Percentiles rank a stretch among this genome's conserved stretches.
Conservation (phyloP, 2,329 filamentous ascomycete genomes). For the Penicillium concentricum region DNA sequence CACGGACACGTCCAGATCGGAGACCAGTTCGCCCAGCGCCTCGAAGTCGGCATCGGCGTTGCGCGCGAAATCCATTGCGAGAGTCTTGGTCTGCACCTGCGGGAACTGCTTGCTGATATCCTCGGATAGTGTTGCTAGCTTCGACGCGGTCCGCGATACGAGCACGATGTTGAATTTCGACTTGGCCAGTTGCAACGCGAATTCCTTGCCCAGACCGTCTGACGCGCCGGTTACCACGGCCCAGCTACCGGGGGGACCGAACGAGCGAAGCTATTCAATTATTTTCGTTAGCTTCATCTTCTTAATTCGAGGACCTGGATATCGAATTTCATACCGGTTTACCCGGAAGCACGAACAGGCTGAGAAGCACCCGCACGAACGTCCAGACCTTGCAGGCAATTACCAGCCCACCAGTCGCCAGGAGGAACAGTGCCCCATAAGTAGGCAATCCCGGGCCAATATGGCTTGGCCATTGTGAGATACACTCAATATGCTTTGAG, state of each 20-base stretch:
- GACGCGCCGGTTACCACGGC: conserved; percentile 92
- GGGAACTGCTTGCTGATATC: conserved; percentile 71
- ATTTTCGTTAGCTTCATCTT: conserved; percentile 14
- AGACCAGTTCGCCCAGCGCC: conserved; percentile 65
- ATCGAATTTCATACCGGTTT: conserved; percentile 43
- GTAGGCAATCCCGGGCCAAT: conserved; percentile 39
- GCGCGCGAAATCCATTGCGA: conserved; percentile 88
- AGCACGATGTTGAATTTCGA: conserved; percentile 95
- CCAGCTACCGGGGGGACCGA: conserved; percentile 90
- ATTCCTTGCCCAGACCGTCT: conserved; percentile 96
- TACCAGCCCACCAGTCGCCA: conserved; percentile 57
- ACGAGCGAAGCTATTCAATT: conserved; percentile 71
- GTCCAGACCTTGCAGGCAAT: conserved; percentile 58
- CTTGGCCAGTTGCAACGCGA: conserved; percentile 80
- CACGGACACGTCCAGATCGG: conserved; percentile 76
- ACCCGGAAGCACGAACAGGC: conserved; percentile 64
- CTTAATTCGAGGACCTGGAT: not conserved
- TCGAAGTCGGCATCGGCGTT: conserved; percentile 80
- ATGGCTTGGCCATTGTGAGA: conserved; percentile 37
- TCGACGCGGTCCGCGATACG: conserved; percentile 91
- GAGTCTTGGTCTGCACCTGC: conserved; percentile 68
- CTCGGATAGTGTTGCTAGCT: conserved; percentile 73
- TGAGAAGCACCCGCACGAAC: conserved; percentile 62
- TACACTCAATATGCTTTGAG: conserved; percentile 30
- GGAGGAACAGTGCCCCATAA: conserved; percentile 35